Evolutionary conservation across 768 basidiomycete species (phyloP).

Genomic region (Mycena filopes): DNA sequence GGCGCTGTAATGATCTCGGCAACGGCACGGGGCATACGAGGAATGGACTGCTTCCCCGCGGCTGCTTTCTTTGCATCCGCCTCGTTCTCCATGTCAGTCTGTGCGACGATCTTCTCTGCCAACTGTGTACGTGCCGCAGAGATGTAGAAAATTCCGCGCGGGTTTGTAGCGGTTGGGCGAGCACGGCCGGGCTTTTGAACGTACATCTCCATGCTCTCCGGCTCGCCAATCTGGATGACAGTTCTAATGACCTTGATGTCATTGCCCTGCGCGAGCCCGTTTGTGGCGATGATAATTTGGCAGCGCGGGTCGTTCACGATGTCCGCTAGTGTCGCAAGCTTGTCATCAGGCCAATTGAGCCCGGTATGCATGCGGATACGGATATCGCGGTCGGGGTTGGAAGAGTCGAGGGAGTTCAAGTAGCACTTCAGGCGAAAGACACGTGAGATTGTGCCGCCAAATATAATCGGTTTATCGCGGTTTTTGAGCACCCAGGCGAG

Average conservation of each 20-base stretch:
- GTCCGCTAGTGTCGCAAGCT: not conserved
- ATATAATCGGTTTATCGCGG: conserved; percentile 38
- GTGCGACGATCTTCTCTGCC: not conserved
- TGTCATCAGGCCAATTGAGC: not conserved
- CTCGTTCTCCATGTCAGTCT: conserved; percentile 10
- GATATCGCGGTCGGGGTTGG: not conserved
- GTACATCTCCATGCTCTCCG: conserved; percentile 12
- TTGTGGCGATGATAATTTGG: conserved; percentile 5
- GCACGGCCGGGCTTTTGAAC: conserved; percentile 2
- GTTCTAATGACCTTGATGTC: conserved; percentile 3
- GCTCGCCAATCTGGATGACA: conserved; percentile 7
- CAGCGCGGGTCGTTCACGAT: not conserved
- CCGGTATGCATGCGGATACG: conserved; percentile 7
- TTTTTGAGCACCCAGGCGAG: not conserved
- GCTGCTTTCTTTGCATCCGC: not conserved
- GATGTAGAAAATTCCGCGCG: conserved; percentile 4
- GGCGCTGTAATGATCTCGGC: not conserved
- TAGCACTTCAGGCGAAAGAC: conserved; percentile 36
- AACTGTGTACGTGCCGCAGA: not conserved
- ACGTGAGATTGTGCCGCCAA: conserved; percentile 38
- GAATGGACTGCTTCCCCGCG: not conserved
- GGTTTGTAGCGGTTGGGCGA: not conserved
- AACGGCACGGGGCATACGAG: conserved; percentile 6
- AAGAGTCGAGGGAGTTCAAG: conserved; percentile 17
- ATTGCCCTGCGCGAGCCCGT: conserved; percentile 2